Conservation (phyloP, 2,329 filamentous ascomycete genomes). For the Ophiostoma fasciatum region DNA sequence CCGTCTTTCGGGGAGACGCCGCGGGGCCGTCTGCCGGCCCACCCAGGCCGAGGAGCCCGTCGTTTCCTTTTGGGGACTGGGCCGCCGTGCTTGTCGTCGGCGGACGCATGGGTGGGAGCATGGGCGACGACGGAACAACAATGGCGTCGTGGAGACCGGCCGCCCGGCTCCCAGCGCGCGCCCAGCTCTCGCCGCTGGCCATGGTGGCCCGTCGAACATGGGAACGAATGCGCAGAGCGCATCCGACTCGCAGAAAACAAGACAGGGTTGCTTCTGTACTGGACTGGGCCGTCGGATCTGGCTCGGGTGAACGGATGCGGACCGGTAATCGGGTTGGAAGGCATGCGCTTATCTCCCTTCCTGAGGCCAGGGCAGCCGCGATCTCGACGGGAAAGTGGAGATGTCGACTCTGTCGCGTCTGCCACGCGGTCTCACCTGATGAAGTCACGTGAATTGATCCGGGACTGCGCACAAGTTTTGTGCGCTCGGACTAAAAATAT, state of each 20-base stretch:
- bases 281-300: too few relatives aligned
- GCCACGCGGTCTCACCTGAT: slow-evolving; percentile 17
- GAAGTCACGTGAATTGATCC: slow-evolving; percentile 10
- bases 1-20: not conserved
- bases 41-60: too few relatives aligned
- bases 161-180: not conserved
- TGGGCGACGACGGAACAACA: slow-evolving; percentile 7
- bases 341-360: too few relatives aligned
- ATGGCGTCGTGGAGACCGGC: slow-evolving; percentile 3
- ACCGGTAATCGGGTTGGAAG: too few relatives aligned
- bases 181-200: slow-evolving; percentile 17
- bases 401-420: slow-evolving; percentile 7
- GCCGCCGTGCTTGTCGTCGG: not conserved
- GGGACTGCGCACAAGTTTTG: slow-evolving; percentile 6
- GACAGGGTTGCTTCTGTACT: slow-evolving; percentile 20
- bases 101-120: not conserved
- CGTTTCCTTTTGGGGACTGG: too few relatives aligned
- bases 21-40: not conserved
- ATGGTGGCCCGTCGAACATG: slow-evolving; percentile 17
- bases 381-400: slow-evolving; percentile 1
- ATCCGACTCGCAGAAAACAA: slow-evolving; percentile 26
- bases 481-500: slow-evolving; percentile 8
- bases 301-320: too few relatives aligned
- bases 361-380: too few relatives aligned
- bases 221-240: slow-evolving; percentile 30